These are phyloP conservation scores for Sporothrix protearum DNA, from an alignment of 2,329 filamentous ascomycete species.

Conservation along the genomic window DNA sequence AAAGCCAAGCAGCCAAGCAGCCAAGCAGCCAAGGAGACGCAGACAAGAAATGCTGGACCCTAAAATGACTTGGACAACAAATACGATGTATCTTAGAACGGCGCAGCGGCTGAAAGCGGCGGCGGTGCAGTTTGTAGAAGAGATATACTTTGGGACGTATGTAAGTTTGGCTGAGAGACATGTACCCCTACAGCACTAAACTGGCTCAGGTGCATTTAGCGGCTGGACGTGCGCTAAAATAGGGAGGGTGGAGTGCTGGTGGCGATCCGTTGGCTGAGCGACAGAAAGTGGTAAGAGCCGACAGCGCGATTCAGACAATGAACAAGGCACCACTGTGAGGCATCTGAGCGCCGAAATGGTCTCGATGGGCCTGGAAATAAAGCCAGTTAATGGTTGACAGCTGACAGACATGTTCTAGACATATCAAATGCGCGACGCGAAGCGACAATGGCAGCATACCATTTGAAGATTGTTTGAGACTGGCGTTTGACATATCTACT, in stretches of 20 bases:
- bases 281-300: slow-evolving; percentile 2
- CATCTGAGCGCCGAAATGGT: not conserved
- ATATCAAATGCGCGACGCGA: not conserved
- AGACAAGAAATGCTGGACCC: not conserved
- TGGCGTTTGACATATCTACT: not conserved
- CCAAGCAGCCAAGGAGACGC: not conserved
- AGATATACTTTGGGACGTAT: not conserved
- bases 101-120: slow-evolving; percentile 12
- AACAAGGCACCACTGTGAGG: not conserved
- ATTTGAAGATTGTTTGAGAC: not conserved
- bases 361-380: not conserved
- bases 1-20: not conserved
- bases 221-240: slow-evolving; percentile 2
- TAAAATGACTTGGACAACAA: not conserved
- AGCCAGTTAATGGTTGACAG: not conserved
- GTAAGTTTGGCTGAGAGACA: not conserved
- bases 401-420: not conserved
- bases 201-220: not conserved
- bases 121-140: not conserved
- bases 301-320: not conserved
- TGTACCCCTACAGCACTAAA: not conserved
- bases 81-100: not conserved
- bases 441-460: not conserved
- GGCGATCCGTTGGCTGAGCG: slow-evolving; percentile 19
- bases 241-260: not conserved